A percentile compares a stretch with the other conserved stretches of the same genome.
phyloP scores from a whole-genome alignment of 2,329 filamentous ascomycete genomes.

The Kalmusia sp. region DNA sequence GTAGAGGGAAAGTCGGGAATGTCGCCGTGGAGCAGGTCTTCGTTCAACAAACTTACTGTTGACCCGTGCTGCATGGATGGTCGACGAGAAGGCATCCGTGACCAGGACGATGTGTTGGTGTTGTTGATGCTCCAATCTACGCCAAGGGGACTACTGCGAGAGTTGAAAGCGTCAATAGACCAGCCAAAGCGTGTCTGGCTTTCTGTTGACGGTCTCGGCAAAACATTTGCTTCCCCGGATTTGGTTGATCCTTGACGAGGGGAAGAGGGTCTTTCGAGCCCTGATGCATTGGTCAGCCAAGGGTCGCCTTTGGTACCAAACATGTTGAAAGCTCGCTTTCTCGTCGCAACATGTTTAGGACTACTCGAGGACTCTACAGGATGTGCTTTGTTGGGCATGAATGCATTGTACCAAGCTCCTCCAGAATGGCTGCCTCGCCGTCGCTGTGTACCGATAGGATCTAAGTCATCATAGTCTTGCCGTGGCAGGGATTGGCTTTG shows the following conservation, averaged over 20 bases:
- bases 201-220: conserved; percentile 48
- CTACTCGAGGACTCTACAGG: conserved; percentile 39
- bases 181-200: conserved; percentile 48
- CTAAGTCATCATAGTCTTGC: conserved; percentile 55
- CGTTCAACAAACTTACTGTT: conserved; percentile 66
- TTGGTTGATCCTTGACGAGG: conserved; percentile 74
- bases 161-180: conserved; percentile 46
- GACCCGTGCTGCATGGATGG: conserved; percentile 82
- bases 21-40: conserved; percentile 58
- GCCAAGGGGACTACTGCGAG: conserved; percentile 49
- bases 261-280: conserved; percentile 50
- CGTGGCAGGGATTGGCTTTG: conserved; percentile 82
- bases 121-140: conserved; percentile 51
- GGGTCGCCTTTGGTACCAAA: conserved; percentile 61
- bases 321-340: conserved; percentile 58
- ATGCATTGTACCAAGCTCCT: conserved; percentile 63
- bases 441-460: conserved; percentile 57
- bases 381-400: conserved; percentile 50
- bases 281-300: conserved; percentile 53
- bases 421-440: conserved; percentile 63
- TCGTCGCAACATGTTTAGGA: conserved; percentile 47
- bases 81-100: conserved; percentile 77
- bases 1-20: conserved; percentile 57
- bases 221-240: conserved; percentile 52
- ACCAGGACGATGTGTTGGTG: conserved; percentile 63